phyloP scores from a whole-genome alignment of 176 grass and related monocot species.

The Tillandsia fasciculata region DNA sequence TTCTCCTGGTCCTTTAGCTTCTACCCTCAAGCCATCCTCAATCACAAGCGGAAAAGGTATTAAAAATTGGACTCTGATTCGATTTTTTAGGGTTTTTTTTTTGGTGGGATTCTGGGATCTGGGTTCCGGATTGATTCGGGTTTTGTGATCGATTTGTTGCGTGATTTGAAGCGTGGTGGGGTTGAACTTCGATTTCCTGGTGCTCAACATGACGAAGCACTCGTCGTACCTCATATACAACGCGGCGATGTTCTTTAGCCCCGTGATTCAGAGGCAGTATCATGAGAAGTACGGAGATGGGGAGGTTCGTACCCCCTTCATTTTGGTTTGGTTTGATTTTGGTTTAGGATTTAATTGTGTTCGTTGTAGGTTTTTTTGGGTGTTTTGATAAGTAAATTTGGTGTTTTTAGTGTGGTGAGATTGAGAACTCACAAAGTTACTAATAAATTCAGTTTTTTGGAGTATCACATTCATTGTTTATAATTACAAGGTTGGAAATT shows the following conservation, averaged over 20 bases:
- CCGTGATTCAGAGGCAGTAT: slow-evolving; percentile 65
- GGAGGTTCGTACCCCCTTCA: slow-evolving; percentile 41
- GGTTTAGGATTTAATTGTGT: neutral
- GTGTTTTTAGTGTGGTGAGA: too few relatives aligned
- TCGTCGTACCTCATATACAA: slow-evolving; percentile 96
- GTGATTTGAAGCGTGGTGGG: slow-evolving; percentile 70
- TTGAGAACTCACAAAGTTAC: too few relatives aligned
- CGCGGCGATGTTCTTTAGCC: slow-evolving; percentile 66
- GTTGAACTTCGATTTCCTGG: slow-evolving; percentile 87
- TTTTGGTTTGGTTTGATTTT: neutral
- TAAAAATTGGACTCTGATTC: neutral
- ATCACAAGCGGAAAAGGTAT: slow-evolving; percentile 80
- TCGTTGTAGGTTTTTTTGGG: neutral
- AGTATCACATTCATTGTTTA: too few relatives aligned
- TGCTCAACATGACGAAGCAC: slow-evolving; percentile 91
- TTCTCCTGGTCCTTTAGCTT: slow-evolving; percentile 92
- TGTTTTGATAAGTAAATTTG: neutral
- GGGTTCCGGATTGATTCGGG: neutral
- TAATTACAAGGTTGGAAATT: too few relatives aligned
- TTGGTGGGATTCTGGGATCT: neutral
- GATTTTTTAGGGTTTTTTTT: neutral
- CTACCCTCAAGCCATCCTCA: slow-evolving; percentile 92
- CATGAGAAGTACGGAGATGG: slow-evolving; percentile 69
- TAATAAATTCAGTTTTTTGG: too few relatives aligned
- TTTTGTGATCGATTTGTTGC: neutral